phyloP scores from a whole-genome alignment of 768 basidiomycete genomes.

The Ephemerocybe angulata region DNA sequence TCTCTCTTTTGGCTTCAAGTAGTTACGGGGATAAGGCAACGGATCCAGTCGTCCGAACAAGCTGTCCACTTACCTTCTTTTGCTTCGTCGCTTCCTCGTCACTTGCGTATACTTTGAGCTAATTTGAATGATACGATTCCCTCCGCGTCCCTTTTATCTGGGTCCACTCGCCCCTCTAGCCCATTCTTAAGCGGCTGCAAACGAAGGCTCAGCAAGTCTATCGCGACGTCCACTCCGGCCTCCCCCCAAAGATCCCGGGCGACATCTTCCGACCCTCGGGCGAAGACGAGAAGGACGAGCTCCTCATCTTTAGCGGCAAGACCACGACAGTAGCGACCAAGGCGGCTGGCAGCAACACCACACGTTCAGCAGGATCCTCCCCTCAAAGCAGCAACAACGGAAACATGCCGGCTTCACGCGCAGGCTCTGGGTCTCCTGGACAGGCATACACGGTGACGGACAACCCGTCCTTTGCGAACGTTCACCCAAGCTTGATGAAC shows the following conservation, averaged over 20 bases:
- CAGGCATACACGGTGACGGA: constrained; percentile 27
- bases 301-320: constrained; percentile 74
- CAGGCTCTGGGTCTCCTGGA: constrained; percentile 30
- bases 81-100: not conserved
- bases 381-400: constrained; percentile 3
- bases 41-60: too few relatives aligned
- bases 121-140: not conserved
- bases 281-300: constrained; percentile 57
- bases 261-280: constrained; percentile 59
- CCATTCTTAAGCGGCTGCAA: constrained; percentile 59
- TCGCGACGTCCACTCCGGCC: constrained; percentile 44
- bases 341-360: constrained; percentile 8
- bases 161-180: constrained; percentile 36
- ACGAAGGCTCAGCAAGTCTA: constrained; percentile 57
- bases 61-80: too few relatives aligned
- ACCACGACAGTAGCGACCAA: constrained; percentile 61
- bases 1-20: not conserved
- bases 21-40: too few relatives aligned
- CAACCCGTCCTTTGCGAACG: constrained; percentile 41
- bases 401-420: constrained; percentile 19
- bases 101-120: not conserved
- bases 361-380: constrained; percentile 9
- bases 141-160: not conserved
- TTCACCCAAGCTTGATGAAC: constrained; percentile 54
- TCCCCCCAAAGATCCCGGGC: constrained; percentile 40